phyloP scores from a whole-genome alignment of 2,329 filamentous ascomycete species.

The Claviceps sp. region DNA sequence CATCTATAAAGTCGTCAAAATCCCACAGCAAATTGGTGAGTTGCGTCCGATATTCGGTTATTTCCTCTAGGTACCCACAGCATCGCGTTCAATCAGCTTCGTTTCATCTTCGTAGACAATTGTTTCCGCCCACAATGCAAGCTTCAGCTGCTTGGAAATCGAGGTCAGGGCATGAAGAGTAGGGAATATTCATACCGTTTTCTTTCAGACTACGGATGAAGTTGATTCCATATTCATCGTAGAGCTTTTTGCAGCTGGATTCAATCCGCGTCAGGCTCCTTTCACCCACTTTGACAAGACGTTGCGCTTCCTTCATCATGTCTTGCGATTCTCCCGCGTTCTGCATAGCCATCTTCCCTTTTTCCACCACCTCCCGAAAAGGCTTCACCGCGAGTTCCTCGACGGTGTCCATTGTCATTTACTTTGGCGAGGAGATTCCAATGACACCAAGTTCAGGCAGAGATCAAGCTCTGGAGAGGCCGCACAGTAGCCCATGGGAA shows the following conservation, averaged over 20 bases:
- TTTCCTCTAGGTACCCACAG: slow-evolving; percentile 26
- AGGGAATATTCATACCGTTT: slow-evolving; percentile 29
- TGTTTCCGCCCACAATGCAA: neutral
- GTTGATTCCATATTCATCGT: slow-evolving; percentile 33
- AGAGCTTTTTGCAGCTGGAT: slow-evolving; percentile 34
- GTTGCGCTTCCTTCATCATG: slow-evolving; percentile 38
- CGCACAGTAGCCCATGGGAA: neutral
- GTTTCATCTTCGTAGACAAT: neutral
- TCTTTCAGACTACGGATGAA: slow-evolving; percentile 40
- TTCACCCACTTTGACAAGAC: slow-evolving; percentile 34
- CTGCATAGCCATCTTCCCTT: slow-evolving; percentile 31
- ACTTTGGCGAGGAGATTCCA: neutral
- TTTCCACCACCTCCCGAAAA: slow-evolving; percentile 39
- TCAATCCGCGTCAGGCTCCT: slow-evolving; percentile 36
- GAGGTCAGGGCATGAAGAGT: neutral
- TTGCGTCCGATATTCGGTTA: slow-evolving; percentile 32
- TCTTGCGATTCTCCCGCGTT: slow-evolving; percentile 31
- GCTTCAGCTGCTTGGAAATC: neutral
- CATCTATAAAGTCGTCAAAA: slow-evolving; percentile 41
- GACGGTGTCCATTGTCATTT: slow-evolving; percentile 24
- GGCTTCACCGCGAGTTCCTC: slow-evolving; percentile 33
- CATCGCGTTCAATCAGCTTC: neutral
- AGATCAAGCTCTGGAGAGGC: neutral
- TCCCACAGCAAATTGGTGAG: slow-evolving; percentile 40
- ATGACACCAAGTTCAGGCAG: neutral